Evolutionary conservation across 2,329 filamentous ascomycete genomes (phyloP), one percentile per base, ranked within the genome.

Genomic region (Rasamsonia emersonii): DNA sequence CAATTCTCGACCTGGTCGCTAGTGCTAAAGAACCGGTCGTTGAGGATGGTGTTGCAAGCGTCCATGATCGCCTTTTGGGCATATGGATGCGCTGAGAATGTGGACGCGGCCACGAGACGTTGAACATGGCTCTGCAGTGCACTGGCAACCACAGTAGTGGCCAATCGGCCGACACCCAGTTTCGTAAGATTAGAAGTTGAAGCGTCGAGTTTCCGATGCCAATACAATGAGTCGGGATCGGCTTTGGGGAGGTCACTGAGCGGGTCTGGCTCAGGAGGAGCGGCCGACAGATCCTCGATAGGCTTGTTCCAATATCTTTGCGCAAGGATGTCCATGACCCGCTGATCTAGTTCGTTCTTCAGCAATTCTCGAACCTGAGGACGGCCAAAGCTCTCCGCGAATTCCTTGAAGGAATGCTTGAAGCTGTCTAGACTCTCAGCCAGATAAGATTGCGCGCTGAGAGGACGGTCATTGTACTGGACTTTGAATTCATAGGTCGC

Each of bases 401-500:
- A 94, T 44, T 83, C 81, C 55, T 94, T 95, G 65, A 98, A 98
- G 0, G 86, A 85, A 58, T 96, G 93, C 62, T 98, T 98, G 71
- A 98, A 96, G 13, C 81, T 79, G 57, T 98, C 91, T 3, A 98
- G 67, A 44, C 84, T 93, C 58, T 96, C 91, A 2, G 91, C 91
- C 23, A 98, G 73, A 54, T 98, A 98, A 3, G 89, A 94, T 55
- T 98, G 91, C 2, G 91, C 91, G 30, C 86, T 94, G 20, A 98
- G 68, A 1, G 89, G 86, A 5, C 91, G 79, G 55, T 98, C 91
- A 51, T 98, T 98, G 64, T 98, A 98, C 58, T 98, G 93, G 4
- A 98, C 91, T 58, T 98, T 98, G 70, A 94, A 98, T 59, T 98
- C 89, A 53, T 98, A 98, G 0, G 85, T 89, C 3, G 91, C 88